Conservation (phyloP, 176 grass and related monocot species). For the Avena eriantha region DNA sequence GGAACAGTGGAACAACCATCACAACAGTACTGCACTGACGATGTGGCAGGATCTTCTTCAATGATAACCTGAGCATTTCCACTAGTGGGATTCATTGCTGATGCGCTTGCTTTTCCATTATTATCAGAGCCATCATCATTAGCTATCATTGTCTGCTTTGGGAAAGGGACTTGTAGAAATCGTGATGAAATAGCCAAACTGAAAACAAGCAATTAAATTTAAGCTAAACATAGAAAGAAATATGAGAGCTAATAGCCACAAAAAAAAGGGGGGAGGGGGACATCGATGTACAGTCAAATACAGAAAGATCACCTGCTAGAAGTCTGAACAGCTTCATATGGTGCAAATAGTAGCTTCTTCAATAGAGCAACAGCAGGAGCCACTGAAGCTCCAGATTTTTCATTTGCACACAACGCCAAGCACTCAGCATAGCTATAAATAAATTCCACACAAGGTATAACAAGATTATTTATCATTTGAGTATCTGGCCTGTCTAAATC, state of each 20-base stretch:
- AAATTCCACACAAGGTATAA: conserved; percentile 94
- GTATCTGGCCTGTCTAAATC: conserved; percentile 94
- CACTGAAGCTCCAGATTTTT: conserved; percentile 70
- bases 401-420: conserved; percentile 67
- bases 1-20: conserved; percentile 99
- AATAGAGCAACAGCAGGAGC: conserved; percentile 83
- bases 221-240: conserved; percentile 1
- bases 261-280: conserved; percentile 19
- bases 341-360: conserved; percentile 95
- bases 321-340: conserved; percentile 94
- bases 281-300: conserved; percentile 26
- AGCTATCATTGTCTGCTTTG: conserved; percentile 96
- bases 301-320: conserved; percentile 86
- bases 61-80: conserved; percentile 83
- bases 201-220: conserved; percentile 44
- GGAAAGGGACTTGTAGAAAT: conserved; percentile 98
- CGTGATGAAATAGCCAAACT: conserved; percentile 99
- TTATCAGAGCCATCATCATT: conserved; percentile 82
- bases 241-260: conserved; percentile 18
- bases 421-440: conserved; percentile 98
- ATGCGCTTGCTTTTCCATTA: conserved; percentile 56
- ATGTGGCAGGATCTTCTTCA: conserved; percentile 88
- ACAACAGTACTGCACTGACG: conserved; percentile 98
- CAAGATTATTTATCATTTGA: conserved; percentile 92
- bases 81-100: conserved; percentile 55